Evolutionary conservation across 202 grass and related monocot genomes (phyloP).

Genomic region (Zoysia matrella): DNA sequence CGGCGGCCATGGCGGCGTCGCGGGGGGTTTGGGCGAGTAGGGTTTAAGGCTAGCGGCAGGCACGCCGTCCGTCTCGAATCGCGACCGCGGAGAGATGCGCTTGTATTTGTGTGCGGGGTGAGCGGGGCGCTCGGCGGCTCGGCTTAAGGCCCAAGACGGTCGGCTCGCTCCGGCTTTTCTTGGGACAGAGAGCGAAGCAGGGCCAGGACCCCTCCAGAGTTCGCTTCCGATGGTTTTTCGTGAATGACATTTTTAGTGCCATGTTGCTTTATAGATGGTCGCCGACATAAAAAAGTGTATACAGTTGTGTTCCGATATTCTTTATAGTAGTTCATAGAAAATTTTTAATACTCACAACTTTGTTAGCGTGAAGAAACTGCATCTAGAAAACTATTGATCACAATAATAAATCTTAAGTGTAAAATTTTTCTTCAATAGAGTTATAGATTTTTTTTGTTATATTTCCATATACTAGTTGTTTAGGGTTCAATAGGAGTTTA

Average conservation of each 20-base stretch:
- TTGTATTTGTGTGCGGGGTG: slow-evolving; percentile 29
- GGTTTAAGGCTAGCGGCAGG: slow-evolving; percentile 66
- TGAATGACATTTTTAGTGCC: neutral
- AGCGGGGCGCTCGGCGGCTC: slow-evolving; percentile 24
- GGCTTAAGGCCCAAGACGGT: slow-evolving; percentile 29
- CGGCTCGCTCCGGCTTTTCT: slow-evolving; percentile 21
- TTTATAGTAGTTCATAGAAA: neutral
- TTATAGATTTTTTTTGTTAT: neutral
- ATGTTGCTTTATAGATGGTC: neutral
- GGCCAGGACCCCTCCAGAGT: neutral
- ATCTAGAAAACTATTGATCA: neutral
- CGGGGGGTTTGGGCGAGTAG: slow-evolving; percentile 50
- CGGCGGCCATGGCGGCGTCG: slow-evolving; percentile 41
- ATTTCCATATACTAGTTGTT: too few species aligned
- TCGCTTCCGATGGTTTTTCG: slow-evolving; percentile 30
- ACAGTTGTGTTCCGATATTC: neutral
- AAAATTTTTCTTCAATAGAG: too few species aligned
- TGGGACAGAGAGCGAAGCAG: neutral
- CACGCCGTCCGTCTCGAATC: slow-evolving; percentile 37
- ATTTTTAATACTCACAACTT: neutral
- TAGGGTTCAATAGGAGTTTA: too few species aligned
- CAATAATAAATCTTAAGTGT: neutral
- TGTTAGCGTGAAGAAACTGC: neutral
- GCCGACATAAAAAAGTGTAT: neutral
- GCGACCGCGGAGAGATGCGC: slow-evolving; percentile 6